phyloP scores from a whole-genome alignment of 768 basidiomycete species.

The Dacryopinax spathularia region DNA sequence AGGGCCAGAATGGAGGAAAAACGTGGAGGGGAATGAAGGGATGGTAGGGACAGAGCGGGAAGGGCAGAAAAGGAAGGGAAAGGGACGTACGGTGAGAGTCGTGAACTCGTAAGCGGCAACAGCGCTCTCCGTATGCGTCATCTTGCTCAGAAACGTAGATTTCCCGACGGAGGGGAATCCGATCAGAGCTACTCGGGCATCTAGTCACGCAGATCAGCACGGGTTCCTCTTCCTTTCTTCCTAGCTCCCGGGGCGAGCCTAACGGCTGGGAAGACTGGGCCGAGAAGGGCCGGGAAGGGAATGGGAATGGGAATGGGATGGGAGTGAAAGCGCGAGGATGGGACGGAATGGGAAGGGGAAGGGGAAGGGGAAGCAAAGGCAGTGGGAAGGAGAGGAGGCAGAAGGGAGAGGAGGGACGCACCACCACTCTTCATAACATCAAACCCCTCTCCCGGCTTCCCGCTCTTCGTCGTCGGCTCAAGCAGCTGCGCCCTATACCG shows the following conservation, averaged over 20 bases:
- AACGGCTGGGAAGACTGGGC: no score
- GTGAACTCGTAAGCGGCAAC: slow-evolving; percentile 93
- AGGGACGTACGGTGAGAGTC: slow-evolving; percentile 53
- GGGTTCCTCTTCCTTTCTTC: background rate
- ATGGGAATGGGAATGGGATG: no score
- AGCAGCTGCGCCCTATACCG: slow-evolving; percentile 89
- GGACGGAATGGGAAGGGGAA: background rate
- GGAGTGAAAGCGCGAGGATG: background rate
- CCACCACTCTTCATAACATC: slow-evolving; percentile 72
- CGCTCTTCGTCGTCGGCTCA: slow-evolving; percentile 76
- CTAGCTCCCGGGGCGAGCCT: no score
- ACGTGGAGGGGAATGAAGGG: no score
- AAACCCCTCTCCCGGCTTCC: slow-evolving; percentile 61
- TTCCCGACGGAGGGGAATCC: slow-evolving; percentile 96
- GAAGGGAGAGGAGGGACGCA: slow-evolving; percentile 12
- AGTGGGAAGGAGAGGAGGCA: background rate
- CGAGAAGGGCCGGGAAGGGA: no score
- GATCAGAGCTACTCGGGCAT: slow-evolving; percentile 81
- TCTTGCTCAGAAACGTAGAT: slow-evolving; percentile 84
- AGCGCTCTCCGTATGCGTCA: slow-evolving; percentile 79
- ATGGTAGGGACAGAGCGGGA: no score
- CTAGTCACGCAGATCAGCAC: slow-evolving; percentile 22
- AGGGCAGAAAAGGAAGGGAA: background rate
- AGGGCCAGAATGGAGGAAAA: no score
- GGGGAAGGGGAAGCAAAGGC: background rate